Percentiles rank a stretch among this genome's conserved stretches.
phyloP scores from a whole-genome alignment of 768 basidiomycete species.

The Termitomyces sp. region DNA sequence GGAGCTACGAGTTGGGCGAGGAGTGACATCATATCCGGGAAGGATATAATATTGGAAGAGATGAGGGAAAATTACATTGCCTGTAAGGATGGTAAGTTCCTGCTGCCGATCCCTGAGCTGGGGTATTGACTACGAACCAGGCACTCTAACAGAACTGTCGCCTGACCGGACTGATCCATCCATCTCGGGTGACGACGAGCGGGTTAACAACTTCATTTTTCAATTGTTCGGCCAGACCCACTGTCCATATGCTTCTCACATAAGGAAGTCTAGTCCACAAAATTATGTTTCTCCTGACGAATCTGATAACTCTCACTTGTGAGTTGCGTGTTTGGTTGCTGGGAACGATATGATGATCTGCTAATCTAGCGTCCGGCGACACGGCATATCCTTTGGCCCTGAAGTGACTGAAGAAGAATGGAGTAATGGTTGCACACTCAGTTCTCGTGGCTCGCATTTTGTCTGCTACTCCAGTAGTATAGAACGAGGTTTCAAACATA shows the following conservation, averaged over 20 bases:
- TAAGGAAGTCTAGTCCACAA: conserved; percentile 17
- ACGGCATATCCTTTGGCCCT: conserved; percentile 9
- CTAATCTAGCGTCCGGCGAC: conserved; percentile 5
- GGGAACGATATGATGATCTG: background rate
- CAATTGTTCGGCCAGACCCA: conserved; percentile 6
- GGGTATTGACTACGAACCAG: background rate
- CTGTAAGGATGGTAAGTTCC: conserved; percentile 10
- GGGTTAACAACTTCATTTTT: conserved; percentile 22
- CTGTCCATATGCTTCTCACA: conserved; percentile 17
- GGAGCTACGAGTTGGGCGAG: too few relatives aligned
- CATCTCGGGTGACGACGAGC: conserved; percentile 8
- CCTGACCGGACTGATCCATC: conserved; percentile 10
- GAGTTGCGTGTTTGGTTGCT: background rate
- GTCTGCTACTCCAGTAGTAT: conserved; percentile 17
- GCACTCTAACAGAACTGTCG: conserved; percentile 15
- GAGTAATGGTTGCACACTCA: conserved; percentile 1
- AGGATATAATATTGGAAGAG: too few relatives aligned
- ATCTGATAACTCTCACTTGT: conserved; percentile 9
- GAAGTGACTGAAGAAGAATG: conserved; percentile 9
- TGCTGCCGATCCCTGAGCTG: background rate
- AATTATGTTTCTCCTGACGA: conserved; percentile 12
- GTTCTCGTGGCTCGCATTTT: conserved; percentile 11
- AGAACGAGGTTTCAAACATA: conserved; percentile 15
- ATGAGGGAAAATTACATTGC: too few relatives aligned
- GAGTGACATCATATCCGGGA: too few relatives aligned